A percentile compares a stretch with the other conserved stretches of the same genome.
phyloP scores from a whole-genome alignment of 345 rosid species.

The Hibiscus trionum region DNA sequence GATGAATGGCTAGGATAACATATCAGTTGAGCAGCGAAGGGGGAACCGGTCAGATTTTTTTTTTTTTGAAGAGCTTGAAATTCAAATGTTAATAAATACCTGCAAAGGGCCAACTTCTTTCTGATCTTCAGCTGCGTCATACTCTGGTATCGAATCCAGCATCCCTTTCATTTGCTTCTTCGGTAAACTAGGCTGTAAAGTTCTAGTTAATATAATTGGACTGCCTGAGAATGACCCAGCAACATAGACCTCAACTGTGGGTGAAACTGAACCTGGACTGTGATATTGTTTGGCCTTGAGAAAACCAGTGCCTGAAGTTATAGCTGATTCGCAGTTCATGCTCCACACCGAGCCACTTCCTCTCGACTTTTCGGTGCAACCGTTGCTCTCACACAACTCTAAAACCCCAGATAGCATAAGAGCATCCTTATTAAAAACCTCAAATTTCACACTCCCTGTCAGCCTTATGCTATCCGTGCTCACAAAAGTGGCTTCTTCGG shows the following conservation, averaged over 20 bases:
- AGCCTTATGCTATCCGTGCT: slow-evolving; percentile 73
- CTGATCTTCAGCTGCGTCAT: slow-evolving; percentile 38
- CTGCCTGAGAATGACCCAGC: slow-evolving; percentile 70
- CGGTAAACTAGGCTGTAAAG: slow-evolving; percentile 48
- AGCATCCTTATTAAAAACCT: slow-evolving; percentile 51
- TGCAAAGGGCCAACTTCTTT: slow-evolving; percentile 31
- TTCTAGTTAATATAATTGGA: slow-evolving; percentile 75
- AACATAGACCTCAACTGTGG: slow-evolving; percentile 74
- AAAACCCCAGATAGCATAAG: slow-evolving; percentile 62
- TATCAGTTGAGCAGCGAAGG: neutral
- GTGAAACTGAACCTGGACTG: slow-evolving; percentile 39
- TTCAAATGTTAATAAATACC: slow-evolving; percentile 32
- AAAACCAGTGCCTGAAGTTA: slow-evolving; percentile 39
- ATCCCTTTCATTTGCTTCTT: slow-evolving; percentile 54
- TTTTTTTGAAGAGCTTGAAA: neutral
- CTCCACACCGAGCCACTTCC: slow-evolving; percentile 43
- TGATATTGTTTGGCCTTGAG: slow-evolving; percentile 41
- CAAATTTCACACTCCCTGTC: slow-evolving; percentile 67
- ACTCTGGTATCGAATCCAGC: slow-evolving; percentile 74
- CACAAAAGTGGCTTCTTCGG: slow-evolving; percentile 69
- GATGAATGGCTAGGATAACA: neutral
- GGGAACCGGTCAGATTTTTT: neutral
- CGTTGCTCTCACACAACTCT: slow-evolving; percentile 42
- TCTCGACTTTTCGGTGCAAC: slow-evolving; percentile 34
- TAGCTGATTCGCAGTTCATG: slow-evolving; percentile 59